These are phyloP conservation scores for Oxyria digyna DNA, from an alignment of 148 eudicot genomes.

Conservation along the genomic window DNA sequence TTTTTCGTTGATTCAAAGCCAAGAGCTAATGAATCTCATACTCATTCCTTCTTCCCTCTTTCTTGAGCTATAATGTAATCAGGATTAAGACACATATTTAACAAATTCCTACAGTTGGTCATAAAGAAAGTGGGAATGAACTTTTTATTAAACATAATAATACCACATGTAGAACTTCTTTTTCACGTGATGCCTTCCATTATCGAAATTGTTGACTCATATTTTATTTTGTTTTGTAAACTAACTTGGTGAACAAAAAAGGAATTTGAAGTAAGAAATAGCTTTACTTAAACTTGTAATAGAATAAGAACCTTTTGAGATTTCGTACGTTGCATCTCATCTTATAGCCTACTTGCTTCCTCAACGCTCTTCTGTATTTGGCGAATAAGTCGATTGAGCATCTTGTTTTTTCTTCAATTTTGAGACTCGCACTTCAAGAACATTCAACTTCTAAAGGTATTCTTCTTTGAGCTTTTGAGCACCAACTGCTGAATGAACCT, in stretches of 20 bases:
- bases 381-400: slow-evolving; percentile 78
- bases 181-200: slow-evolving; percentile 94
- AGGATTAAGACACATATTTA: not conserved
- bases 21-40: slow-evolving; percentile 95
- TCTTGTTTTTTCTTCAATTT: slow-evolving; percentile 91
- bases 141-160: not conserved
- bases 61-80: slow-evolving; percentile 63
- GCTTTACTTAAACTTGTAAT: not conserved
- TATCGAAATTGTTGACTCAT: slow-evolving; percentile 91
- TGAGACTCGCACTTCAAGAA: slow-evolving; percentile 82
- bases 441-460: slow-evolving; percentile 84
- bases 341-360: slow-evolving; percentile 83
- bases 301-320: slow-evolving; percentile 58
- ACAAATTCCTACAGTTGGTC: not conserved
- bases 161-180: slow-evolving; percentile 94
- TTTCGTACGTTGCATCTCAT: slow-evolving; percentile 93
- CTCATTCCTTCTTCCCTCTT: slow-evolving; percentile 96
- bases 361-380: slow-evolving; percentile 96
- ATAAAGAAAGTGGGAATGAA: not conserved
- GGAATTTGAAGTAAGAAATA: slow-evolving; percentile 1
- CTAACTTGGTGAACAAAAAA: slow-evolving; percentile 44
- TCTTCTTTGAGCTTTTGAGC: slow-evolving; percentile 85
- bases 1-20: slow-evolving; percentile 93
- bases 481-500: slow-evolving; percentile 56
- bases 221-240: slow-evolving; percentile 92